Evolutionary conservation across 495 filamentous ascomycete genomes (phyloP), one percentile per base, ranked within the genome.

Genomic region (Neurospora intermedia): DNA sequence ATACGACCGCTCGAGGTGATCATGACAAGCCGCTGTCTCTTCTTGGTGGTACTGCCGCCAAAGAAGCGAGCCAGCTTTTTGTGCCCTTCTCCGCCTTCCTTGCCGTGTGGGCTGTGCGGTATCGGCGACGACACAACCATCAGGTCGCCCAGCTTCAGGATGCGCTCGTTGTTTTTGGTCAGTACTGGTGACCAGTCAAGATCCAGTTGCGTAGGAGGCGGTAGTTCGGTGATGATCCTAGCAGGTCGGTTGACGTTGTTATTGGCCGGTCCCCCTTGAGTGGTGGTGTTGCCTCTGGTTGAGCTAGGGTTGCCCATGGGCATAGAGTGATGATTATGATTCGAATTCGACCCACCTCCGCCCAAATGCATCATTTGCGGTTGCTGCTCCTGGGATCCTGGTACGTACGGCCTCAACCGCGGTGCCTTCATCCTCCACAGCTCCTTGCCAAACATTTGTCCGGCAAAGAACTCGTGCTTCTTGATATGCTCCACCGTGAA

Each of bases 161-260:
- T 99, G 69, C 96, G 87, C 83, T 99, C 96, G 77, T 98, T 97
- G 72, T 87, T 89, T 72, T 89, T 91, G 41, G 92, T 97, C 71
- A 99, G 82, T 4, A 99, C 96, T 10, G 96, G 96, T 2, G 95
- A 98, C 96, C 96, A 99, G 82, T 98, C 96, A 73, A 99, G 97
- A 81, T 99, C 96, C 18, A 99, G 85, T 80, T 99, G 96, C 72
- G 92, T 97, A 11, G 96, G 96, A 41, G 96, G 94, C 2, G 96
- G 94, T 38, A 99, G 85, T 80, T 99, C 96, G 2, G 96, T 98
- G 72, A 98, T 96, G 48, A 98, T 89, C 73, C 94, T 87, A 13
- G 94, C 90, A 27, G 93, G 90, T 35, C 88, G 86, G 54, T 66
- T 66, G 54, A 66, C 54, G 54, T 66, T 66, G 54, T 66, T 66